Evolutionary conservation across 139 green algal species (phyloP).

Genomic region (Picochlorum sp.): DNA sequence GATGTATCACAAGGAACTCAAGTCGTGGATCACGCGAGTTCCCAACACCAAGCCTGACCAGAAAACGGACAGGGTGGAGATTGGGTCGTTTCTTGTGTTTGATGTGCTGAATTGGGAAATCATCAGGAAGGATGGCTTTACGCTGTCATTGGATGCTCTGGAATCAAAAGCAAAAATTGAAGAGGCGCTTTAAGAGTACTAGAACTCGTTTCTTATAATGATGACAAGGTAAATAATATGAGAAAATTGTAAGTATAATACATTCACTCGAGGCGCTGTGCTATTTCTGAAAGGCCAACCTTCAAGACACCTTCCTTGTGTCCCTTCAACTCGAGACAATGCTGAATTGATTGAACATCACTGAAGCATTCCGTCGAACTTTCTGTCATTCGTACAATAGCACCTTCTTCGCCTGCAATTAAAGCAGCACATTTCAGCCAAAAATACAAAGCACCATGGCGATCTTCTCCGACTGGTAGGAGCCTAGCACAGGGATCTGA

Average conservation of each 20-base stretch:
- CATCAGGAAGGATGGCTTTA: constrained; percentile 61
- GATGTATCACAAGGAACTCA: constrained; percentile 75
- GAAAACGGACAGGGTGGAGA: constrained; percentile 77
- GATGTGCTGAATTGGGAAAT: constrained; percentile 79
- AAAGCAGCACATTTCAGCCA: constrained; percentile 10
- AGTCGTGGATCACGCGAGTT: constrained; percentile 77
- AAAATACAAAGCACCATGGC: constrained; percentile 21
- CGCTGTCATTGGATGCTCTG: constrained; percentile 50
- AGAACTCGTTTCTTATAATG: too few relatives aligned
- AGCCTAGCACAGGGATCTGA: constrained; percentile 2
- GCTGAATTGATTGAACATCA: background rate
- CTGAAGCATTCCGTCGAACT: too few relatives aligned
- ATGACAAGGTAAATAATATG: too few relatives aligned
- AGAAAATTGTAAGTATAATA: too few relatives aligned
- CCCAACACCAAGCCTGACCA: constrained; percentile 63
- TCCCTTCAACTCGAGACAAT: background rate
- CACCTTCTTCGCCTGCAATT: background rate
- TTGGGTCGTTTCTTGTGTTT: constrained; percentile 89
- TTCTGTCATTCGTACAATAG: background rate
- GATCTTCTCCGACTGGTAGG: constrained; percentile 17
- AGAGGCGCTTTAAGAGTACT: too few relatives aligned
- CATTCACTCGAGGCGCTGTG: background rate
- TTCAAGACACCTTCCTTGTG: background rate
- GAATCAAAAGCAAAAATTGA: constrained; percentile 41
- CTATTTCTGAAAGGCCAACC: background rate